Evolutionary conservation across 2,329 filamentous ascomycete species (phyloP).

Genomic region (Pseudogymnoascus sp.): DNA sequence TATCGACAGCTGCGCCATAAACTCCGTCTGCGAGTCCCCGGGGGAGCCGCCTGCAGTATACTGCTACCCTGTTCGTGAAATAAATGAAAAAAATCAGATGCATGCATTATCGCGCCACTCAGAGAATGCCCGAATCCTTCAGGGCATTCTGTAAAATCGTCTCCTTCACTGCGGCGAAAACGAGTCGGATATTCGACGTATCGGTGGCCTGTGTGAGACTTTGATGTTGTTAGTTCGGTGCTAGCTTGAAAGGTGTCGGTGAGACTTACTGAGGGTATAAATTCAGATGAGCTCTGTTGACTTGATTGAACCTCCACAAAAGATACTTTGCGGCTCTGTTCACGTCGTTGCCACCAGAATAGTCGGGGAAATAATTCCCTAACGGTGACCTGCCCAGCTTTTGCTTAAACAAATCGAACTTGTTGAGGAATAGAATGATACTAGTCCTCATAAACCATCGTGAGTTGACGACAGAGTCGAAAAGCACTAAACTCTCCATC

Average conservation of each 20-base stretch:
- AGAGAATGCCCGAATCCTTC: slow-evolving; percentile 95
- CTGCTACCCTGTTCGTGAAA: neutral
- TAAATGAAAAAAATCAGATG: neutral
- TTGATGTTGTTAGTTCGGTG: slow-evolving; percentile 9
- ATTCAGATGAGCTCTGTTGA: slow-evolving; percentile 91
- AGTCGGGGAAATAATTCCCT: slow-evolving; percentile 94
- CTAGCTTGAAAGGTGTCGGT: slow-evolving; percentile 10
- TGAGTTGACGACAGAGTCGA: slow-evolving; percentile 97
- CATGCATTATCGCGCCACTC: slow-evolving; percentile 26
- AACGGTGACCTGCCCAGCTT: slow-evolving; percentile 85
- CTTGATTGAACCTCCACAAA: slow-evolving; percentile 97
- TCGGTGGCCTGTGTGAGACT: slow-evolving; percentile 98
- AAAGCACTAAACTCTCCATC: slow-evolving; percentile 95
- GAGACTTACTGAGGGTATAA: slow-evolving; percentile 86
- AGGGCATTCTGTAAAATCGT: slow-evolving; percentile 97
- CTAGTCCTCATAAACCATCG: slow-evolving; percentile 98
- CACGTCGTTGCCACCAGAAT: slow-evolving; percentile 94
- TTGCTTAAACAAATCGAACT: slow-evolving; percentile 95
- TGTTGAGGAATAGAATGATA: slow-evolving; percentile 97
- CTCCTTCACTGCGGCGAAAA: slow-evolving; percentile 97
- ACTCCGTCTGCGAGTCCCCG: neutral
- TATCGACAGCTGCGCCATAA: slow-evolving; percentile 6
- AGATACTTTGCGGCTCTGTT: slow-evolving; percentile 97
- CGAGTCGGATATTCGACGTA: slow-evolving; percentile 93
- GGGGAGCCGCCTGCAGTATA: neutral